A percentile compares a stretch with the other conserved stretches of the same genome.
phyloP scores from a whole-genome alignment of 495 filamentous ascomycete species.

The Tuber umbilicatum region DNA sequence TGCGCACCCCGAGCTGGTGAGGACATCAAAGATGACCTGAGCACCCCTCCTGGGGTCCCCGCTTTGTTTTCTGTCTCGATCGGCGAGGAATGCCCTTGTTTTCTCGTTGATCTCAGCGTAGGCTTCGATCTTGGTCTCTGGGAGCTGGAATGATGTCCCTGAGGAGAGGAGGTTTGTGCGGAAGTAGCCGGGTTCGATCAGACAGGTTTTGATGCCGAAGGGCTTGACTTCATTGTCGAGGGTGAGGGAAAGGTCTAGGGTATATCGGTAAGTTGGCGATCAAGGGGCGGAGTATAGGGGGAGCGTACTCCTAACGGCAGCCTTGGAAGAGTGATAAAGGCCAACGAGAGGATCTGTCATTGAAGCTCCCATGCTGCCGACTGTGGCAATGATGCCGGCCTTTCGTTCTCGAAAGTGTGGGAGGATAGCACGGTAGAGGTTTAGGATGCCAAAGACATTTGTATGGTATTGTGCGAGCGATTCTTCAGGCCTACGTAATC shows the following conservation, averaged over 20 bases:
- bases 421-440: slow-evolving; percentile 47
- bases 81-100: slow-evolving; percentile 11
- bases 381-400: slow-evolving; percentile 47
- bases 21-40: slow-evolving; percentile 43
- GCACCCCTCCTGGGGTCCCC: slow-evolving; percentile 44
- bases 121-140: slow-evolving; percentile 31
- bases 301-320: slow-evolving; percentile 48
- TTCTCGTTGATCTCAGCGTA: slow-evolving; percentile 29
- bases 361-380: slow-evolving; percentile 48
- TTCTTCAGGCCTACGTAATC: slow-evolving; percentile 39
- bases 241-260: slow-evolving; percentile 45
- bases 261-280: not conserved
- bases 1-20: slow-evolving; percentile 41
- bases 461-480: slow-evolving; percentile 45
- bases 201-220: slow-evolving; percentile 47
- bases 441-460: slow-evolving; percentile 50
- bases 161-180: slow-evolving; percentile 44
- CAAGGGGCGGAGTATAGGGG: slow-evolving; percentile 4
- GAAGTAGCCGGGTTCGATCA: slow-evolving; percentile 52
- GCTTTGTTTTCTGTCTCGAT: slow-evolving; percentile 40
- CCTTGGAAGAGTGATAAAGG: slow-evolving; percentile 52
- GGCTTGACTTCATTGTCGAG: slow-evolving; percentile 48
- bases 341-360: slow-evolving; percentile 44
- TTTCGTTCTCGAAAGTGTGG: slow-evolving; percentile 48
- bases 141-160: slow-evolving; percentile 12